Base-by-base conservation (phyloP, 306 rosid genomes). In the barrel medic (Medicago truncatula) region DNA sequence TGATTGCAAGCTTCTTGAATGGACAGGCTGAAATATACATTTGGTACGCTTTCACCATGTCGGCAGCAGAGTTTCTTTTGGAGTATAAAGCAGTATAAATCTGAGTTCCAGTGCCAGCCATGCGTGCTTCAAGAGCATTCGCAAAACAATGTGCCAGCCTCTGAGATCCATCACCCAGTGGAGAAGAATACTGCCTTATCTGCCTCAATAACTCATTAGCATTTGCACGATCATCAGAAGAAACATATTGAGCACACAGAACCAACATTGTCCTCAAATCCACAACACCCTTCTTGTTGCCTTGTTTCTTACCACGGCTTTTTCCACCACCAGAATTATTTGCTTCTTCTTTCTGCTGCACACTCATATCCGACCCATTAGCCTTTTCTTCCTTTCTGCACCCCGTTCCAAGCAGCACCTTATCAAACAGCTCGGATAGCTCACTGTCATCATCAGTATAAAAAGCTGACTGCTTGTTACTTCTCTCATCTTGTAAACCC, bases 111-210 rank as follows among this genome's bases (percentile, higher is more conserved):
- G 84, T 50, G 13, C 96, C 97, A 36, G 80, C 78, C 76, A 93
- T 75, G 61, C 98, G 91, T 2, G 91, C 90, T 46, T 89, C 91
- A 68, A 93, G 93, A 62, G 85, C 86, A 67, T 87, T 81, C 4
- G 89, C 89, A 31, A 93, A 86, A 87, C 63, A 90, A 85, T 89
- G 82, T 43, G 95, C 95, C 85, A 86, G 38, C 73, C 93, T 93
- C 81, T 87, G 90, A 34, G 85, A 39, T 3, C 89, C 91, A 67
- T 90, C 93, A 2, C 98, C 98, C 16, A 40, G 8, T 16, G 89
- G 83, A 20, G 94, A 83, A 53, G 91, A 85, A 75, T 90, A 86
- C 62, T 83, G 87, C 88, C 89, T 86, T 61, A 93, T 89, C 86
- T 90, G 87, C 80, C 78, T 81, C 5, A 93, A 73, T 39, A 89